phyloP scores from a whole-genome alignment of 768 basidiomycete genomes.

The Pleurotus cornucopiae region DNA sequence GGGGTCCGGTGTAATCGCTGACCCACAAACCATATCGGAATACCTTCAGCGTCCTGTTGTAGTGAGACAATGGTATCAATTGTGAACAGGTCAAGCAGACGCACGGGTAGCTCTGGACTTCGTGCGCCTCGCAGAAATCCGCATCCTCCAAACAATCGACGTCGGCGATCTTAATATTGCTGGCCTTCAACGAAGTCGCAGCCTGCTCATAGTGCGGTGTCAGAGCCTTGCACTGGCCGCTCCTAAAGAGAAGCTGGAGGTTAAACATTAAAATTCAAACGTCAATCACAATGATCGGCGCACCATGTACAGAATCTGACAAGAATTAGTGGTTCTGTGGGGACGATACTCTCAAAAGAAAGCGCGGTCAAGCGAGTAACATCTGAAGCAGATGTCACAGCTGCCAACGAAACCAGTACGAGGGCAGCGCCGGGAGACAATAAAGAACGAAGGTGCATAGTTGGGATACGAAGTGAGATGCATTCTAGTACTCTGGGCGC shows the following conservation, averaged over 20 bases:
- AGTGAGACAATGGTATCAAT: neutral
- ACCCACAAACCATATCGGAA: constrained; percentile 76
- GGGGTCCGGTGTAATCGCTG: constrained; percentile 79
- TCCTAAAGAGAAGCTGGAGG: constrained; percentile 44
- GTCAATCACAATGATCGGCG: constrained; percentile 2
- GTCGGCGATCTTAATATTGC: constrained; percentile 87
- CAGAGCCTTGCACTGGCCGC: constrained; percentile 93
- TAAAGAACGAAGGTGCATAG: constrained; percentile 64
- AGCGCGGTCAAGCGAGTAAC: constrained; percentile 71
- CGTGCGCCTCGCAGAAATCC: constrained; percentile 85
- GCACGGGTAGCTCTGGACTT: constrained; percentile 91
- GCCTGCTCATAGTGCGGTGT: constrained; percentile 94
- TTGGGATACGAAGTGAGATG: constrained; percentile 8
- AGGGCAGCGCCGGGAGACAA: constrained; percentile 45
- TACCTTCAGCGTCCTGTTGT: constrained; percentile 78
- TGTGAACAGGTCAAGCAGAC: constrained; percentile 22
- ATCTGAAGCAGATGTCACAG: constrained; percentile 60
- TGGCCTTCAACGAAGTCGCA: constrained; percentile 87
- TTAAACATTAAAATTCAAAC: neutral
- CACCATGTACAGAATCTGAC: constrained; percentile 96
- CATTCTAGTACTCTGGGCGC: no score
- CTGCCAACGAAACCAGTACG: constrained; percentile 44
- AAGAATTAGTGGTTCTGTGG: constrained; percentile 70
- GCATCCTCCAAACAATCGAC: constrained; percentile 95
- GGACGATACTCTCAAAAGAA: constrained; percentile 65